Evolutionary conservation across 768 basidiomycete species (phyloP), one percentile per base, ranked within the genome.

Genomic region (Trametes cinnabarina): DNA sequence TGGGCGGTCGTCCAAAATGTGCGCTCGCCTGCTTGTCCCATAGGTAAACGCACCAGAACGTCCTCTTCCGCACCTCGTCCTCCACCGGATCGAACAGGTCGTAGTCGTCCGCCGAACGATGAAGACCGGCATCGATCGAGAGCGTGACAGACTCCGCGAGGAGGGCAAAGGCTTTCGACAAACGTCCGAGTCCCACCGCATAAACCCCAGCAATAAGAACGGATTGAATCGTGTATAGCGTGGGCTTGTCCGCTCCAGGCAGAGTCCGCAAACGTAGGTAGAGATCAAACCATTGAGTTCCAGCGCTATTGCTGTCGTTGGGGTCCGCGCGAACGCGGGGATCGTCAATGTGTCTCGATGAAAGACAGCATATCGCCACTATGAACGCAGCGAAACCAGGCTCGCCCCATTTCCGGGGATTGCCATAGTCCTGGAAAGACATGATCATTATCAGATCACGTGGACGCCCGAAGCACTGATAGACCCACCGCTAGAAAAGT

Each of bases 11-110:
- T 23, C 94, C 94, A 69, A 96, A 95, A 71, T 92, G 88, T 57
- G 90, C 88, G 11, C 85, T 78, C 7, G 94, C 84, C 67, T 95
- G 94, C 73, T 97, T 96, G 73, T 97, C 94, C 94, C 94, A 96
- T 48, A 92, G 81, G 73, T 96, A 97, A 25, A 95, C 92, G 58
- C 92, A 92, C 93, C 94, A 97, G 72, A 97, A 97, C 0, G 94
- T 96, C 64, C 94, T 86, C 72, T 95, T 96, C 57, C 94, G 83
- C 26, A 94, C 85, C 70, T 96, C 92, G 59, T 90, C 88, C 70
- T 95, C 94, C 62, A 95, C 87, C 9, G 89, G 82, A 72, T 94
- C 88, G 70, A 97, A 96, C 50, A 91, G 79, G 68, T 91, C 88
- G 67, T 92, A 92, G 14, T 84, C 86, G 62, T 94, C 92, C 0